Conservation (phyloP, 345 rosid genomes). For the Adansonia digitata region DNA sequence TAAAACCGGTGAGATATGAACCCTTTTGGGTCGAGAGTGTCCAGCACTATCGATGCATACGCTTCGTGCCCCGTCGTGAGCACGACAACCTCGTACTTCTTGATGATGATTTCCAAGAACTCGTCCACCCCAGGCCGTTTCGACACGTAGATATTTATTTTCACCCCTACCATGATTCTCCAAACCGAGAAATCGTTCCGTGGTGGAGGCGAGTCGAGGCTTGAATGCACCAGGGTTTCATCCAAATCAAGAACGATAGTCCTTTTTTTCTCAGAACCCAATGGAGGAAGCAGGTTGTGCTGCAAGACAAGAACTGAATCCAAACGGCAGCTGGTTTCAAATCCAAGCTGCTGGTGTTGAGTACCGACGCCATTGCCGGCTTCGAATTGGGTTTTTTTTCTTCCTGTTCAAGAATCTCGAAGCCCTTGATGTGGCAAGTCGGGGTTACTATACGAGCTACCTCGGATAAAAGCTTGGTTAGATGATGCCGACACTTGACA, state of each 20-base stretch:
- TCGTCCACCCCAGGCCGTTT: slow-evolving; percentile 87
- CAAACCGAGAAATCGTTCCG: slow-evolving; percentile 59
- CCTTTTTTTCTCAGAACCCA: slow-evolving; percentile 28
- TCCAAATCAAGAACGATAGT: slow-evolving; percentile 90
- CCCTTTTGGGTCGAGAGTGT: slow-evolving; percentile 48
- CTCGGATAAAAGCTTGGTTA: slow-evolving; percentile 54
- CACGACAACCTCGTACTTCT: slow-evolving; percentile 60
- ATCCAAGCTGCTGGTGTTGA: too few relatives aligned
- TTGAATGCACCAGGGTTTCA: slow-evolving; percentile 77
- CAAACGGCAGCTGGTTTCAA: too few relatives aligned
- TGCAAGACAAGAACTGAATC: slow-evolving; percentile 29
- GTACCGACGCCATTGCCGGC: background rate
- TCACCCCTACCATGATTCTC: slow-evolving; percentile 60
- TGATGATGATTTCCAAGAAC: slow-evolving; percentile 48
- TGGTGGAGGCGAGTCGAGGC: slow-evolving; percentile 51
- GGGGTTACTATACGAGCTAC: slow-evolving; percentile 39
- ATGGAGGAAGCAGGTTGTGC: slow-evolving; percentile 29
- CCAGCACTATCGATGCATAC: slow-evolving; percentile 75
- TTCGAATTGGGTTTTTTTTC: background rate
- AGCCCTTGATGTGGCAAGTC: slow-evolving; percentile 36
- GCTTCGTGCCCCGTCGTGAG: slow-evolving; percentile 80
- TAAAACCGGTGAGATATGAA: slow-evolving; percentile 61
- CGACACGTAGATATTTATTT: slow-evolving; percentile 57
- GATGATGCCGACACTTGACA: slow-evolving; percentile 51
- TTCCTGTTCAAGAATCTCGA: slow-evolving; percentile 36